Evolutionary conservation across 768 basidiomycete genomes (phyloP), one percentile per base, ranked within the genome.

Genomic region (Phanerochaete sordida): DNA sequence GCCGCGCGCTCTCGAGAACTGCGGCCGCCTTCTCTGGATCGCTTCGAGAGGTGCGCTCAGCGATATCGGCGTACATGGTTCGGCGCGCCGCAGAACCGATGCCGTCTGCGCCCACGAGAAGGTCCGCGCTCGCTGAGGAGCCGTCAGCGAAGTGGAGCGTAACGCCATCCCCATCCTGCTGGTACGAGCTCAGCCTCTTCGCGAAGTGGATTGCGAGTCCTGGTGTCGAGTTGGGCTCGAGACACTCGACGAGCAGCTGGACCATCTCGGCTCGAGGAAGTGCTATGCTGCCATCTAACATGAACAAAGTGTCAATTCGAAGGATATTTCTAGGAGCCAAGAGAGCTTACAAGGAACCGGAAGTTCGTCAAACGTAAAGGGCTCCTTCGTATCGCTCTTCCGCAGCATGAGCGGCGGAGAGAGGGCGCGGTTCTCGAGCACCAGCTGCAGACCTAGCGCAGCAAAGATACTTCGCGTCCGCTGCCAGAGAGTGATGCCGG

Each of bases 31-130:
- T 26, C 33, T 3, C 33, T 5, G 21, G 33, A 24, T 54, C 52
- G 33, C 6, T 19, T 24, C 39, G 21, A 2, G 19, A 6, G 6
- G 24, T 2, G 3, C 52, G 31, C 21, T 24, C 33, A 7, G 52
- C 52, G 13, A 54, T 6, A 21, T 39, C 35, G 31, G 33, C 6
- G 35, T 54, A 54, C 52, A 54, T 54, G 24, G 19, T 24, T 19
- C 26, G 37, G 33, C 67, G 64, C 2, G 65, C 62, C 1, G 50
- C n/a, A 9, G 67, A 68, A 19, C 64, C 64, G 23, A 70, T 57
- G 11, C 71, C 71, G 43, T 72, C 71, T 2, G 65, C 61, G 13
- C 68, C 71, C 23, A 70, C 55, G 12, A 72, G 64, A n/a, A 68
- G 13, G 58, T 72, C 69, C 48, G 66, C 67, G 19, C 35, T 46